Evolutionary conservation across 225 moss, liverwort and hornwort species (phyloP).

Genomic region (Asterella californica): DNA sequence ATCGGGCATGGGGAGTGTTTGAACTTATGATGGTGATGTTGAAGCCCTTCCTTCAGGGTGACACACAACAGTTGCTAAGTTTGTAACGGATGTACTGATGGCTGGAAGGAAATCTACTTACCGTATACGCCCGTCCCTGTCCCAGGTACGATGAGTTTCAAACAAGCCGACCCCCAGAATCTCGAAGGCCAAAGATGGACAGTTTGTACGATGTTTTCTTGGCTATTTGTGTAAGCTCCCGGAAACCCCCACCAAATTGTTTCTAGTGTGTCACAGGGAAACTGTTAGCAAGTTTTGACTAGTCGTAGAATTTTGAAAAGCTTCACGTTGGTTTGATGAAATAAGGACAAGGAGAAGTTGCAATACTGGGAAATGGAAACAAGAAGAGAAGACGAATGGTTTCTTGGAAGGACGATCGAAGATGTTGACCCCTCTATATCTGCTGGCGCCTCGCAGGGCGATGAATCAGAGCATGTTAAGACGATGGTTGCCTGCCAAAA

Average conservation of each 20-base stretch:
- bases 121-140: neutral
- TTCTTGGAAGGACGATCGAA: neutral
- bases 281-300: neutral
- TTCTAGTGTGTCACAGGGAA: neutral
- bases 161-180: slow-evolving; percentile 80
- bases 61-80: neutral
- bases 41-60: too few species aligned
- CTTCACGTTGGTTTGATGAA: neutral
- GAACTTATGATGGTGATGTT: too few species aligned
- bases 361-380: neutral
- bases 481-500: slow-evolving; percentile 91
- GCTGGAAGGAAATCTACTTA: neutral
- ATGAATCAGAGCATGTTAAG: slow-evolving; percentile 93
- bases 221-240: slow-evolving; percentile 72
- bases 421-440: neutral
- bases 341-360: neutral
- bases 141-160: slow-evolving; percentile 98
- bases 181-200: slow-evolving; percentile 70
- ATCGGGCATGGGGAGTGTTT: neutral
- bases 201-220: slow-evolving; percentile 83
- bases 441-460: slow-evolving; percentile 53
- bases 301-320: neutral
- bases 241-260: neutral
- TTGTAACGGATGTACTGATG: neutral
- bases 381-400: neutral